These are phyloP conservation scores for Aspergillus fischeri DNA, from an alignment of 2,329 filamentous ascomycete genomes.

Conservation along the genomic window DNA sequence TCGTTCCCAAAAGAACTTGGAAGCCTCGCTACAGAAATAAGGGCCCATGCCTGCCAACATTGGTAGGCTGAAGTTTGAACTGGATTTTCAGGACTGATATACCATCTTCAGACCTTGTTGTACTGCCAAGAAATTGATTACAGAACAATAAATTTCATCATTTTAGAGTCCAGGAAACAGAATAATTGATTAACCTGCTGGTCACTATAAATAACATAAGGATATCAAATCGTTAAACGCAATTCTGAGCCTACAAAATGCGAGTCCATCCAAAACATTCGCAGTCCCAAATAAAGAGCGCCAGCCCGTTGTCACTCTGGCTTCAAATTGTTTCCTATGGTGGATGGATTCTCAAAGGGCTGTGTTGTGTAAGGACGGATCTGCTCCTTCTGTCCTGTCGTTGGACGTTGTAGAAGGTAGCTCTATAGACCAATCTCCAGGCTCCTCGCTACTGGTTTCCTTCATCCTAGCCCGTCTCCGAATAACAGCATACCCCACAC, in stretches of 20 bases:
- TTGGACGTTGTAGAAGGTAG: not conserved
- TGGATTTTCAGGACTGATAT: too few relatives aligned
- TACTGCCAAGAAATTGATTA: too few relatives aligned
- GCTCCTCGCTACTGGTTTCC: conserved; percentile 48
- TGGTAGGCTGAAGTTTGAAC: not conserved
- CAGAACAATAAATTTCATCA: not conserved
- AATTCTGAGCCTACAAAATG: not conserved
- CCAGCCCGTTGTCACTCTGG: not conserved
- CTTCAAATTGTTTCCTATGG: not conserved
- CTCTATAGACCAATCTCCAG: not conserved
- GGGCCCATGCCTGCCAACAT: not conserved
- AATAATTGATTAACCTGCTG: not conserved
- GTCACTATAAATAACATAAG: not conserved
- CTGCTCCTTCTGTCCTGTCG: not conserved
- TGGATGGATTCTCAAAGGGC: not conserved
- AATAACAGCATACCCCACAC: conserved; percentile 29
- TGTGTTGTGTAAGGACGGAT: not conserved
- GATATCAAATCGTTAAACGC: not conserved
- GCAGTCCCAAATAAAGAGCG: not conserved
- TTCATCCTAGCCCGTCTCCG: conserved; percentile 45
- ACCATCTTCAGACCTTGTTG: too few relatives aligned
- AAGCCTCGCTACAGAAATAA: too few relatives aligned
- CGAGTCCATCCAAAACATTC: not conserved
- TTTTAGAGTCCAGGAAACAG: not conserved
- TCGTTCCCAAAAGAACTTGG: not conserved